Conservation (phyloP, 768 basidiomycete genomes). For the Fomitopsis pulvina region DNA sequence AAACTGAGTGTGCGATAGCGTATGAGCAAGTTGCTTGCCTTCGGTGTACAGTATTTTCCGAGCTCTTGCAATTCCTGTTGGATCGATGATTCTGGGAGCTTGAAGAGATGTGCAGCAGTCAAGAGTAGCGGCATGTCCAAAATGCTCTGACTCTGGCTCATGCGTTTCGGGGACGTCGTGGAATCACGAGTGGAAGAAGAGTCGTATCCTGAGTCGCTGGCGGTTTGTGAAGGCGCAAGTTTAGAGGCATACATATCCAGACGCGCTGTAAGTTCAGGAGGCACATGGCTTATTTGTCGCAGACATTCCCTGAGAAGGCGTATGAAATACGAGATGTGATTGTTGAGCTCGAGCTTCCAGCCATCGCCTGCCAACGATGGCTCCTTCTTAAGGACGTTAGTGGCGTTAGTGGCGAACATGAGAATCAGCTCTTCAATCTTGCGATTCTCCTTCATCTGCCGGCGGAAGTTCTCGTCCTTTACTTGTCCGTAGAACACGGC, state of each 20-base stretch:
- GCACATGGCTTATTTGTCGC: conserved; percentile 63
- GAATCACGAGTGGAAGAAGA: conserved; percentile 57
- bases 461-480: conserved; percentile 76
- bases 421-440: conserved; percentile 97
- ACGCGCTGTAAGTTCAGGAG: conserved; percentile 74
- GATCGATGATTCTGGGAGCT: conserved; percentile 58
- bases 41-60: conserved; percentile 63
- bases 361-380: conserved; percentile 75
- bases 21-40: conserved; percentile 35
- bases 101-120: conserved; percentile 67
- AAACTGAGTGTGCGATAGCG: conserved; percentile 2
- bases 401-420: conserved; percentile 91
- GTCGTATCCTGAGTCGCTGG: conserved; percentile 63
- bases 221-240: conserved; percentile 52
- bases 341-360: conserved; percentile 92
- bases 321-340: conserved; percentile 86
- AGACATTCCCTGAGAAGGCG: conserved; percentile 80
- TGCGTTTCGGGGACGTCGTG: conserved; percentile 25
- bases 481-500: conserved; percentile 91
- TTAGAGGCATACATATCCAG: conserved; percentile 83
- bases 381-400: conserved; percentile 83
- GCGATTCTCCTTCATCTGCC: conserved; percentile 91
- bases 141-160: conserved; percentile 37
- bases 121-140: conserved; percentile 73
- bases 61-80: conserved; percentile 71